Evolutionary conservation across 2,329 filamentous ascomycete genomes (phyloP), one percentile per base, ranked within the genome.

Genomic region (Ophiocordyceps australis): DNA sequence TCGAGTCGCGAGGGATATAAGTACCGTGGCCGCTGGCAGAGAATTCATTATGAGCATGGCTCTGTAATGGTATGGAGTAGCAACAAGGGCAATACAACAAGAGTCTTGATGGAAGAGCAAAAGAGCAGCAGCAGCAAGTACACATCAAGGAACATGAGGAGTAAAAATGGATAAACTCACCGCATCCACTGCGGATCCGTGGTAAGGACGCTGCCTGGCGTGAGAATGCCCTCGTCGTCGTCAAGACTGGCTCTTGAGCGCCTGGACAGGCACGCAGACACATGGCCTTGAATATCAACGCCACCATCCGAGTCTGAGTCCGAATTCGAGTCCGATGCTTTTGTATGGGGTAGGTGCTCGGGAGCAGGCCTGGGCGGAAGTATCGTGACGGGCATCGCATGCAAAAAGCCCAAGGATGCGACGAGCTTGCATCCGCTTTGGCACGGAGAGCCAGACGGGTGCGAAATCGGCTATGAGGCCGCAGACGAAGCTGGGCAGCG

Each of bases 131-230:
- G n/a, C 16, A 26, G 18, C 24, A n/a, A 16, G 27, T 14, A n/a
- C 16, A 25, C 32, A 22, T 29, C 15, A 16, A 19, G 22, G 15
- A 8, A 23, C 21, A 14, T 21, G 22, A 17, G 9, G 17, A 13
- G n/a, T n/a, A n/a, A n/a, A n/a, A n/a, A n/a, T n/a, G n/a, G 22
- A 23, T 19, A 28, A 11, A 14, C 56, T 27, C 52, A 72, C 67
- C 72, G 72, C 86, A 95, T 95, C 82, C 82, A 95, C 59, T 94
- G 83, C n/a, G 82, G 66, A 50, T 94, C 83, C 35, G 74, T 68
- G 9, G 86, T 94, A 39, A 95, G 80, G 32, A 77, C 56, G 46
- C 91, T 79, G 42, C 86, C 89, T 1, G 86, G 86, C 1, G 85
- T 93, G 38, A 93, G 75, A 37, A 94, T 76, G 19, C 63, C 55